Evolutionary conservation across 2,329 filamentous ascomycete genomes (phyloP).

Genomic region (Fusarium brachygibbosum): DNA sequence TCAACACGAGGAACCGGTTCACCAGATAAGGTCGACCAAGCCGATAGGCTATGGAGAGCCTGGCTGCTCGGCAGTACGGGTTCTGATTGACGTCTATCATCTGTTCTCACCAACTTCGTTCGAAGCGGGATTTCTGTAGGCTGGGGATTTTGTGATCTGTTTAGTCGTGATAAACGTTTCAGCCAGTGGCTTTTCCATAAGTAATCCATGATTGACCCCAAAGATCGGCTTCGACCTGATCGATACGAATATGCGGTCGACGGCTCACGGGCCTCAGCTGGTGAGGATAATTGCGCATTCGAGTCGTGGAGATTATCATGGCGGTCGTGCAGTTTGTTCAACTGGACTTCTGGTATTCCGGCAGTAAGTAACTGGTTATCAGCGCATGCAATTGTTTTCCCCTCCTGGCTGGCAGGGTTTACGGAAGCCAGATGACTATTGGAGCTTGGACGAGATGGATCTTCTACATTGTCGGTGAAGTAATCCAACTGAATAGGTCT

Average conservation of each 20-base stretch:
- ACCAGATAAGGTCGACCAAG: slow-evolving; percentile 37
- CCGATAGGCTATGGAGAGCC: slow-evolving; percentile 36
- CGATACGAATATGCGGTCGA: slow-evolving; percentile 8
- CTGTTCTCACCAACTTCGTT: slow-evolving; percentile 18
- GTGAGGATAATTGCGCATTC: slow-evolving; percentile 16
- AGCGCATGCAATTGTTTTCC: background rate
- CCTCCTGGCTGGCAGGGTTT: background rate
- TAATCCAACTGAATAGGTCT: slow-evolving; percentile 38
- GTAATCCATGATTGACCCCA: slow-evolving; percentile 52
- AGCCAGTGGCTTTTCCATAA: slow-evolving; percentile 54
- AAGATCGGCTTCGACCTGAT: slow-evolving; percentile 45
- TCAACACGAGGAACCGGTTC: slow-evolving; percentile 47
- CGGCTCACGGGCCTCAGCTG: background rate
- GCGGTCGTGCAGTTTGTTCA: background rate
- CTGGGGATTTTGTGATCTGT: slow-evolving; percentile 45
- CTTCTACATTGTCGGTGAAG: background rate
- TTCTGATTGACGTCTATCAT: slow-evolving; percentile 44
- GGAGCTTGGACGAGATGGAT: background rate
- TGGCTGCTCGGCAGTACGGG: slow-evolving; percentile 34
- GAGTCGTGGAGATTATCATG: slow-evolving; percentile 6
- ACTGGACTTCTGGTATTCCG: background rate
- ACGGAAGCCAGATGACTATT: background rate
- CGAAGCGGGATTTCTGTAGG: slow-evolving; percentile 49
- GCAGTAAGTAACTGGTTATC: background rate
- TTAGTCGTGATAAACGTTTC: slow-evolving; percentile 49